Conservation (phyloP, 2,329 filamentous ascomycete genomes). For the Cryphonectria nitschkei region DNA sequence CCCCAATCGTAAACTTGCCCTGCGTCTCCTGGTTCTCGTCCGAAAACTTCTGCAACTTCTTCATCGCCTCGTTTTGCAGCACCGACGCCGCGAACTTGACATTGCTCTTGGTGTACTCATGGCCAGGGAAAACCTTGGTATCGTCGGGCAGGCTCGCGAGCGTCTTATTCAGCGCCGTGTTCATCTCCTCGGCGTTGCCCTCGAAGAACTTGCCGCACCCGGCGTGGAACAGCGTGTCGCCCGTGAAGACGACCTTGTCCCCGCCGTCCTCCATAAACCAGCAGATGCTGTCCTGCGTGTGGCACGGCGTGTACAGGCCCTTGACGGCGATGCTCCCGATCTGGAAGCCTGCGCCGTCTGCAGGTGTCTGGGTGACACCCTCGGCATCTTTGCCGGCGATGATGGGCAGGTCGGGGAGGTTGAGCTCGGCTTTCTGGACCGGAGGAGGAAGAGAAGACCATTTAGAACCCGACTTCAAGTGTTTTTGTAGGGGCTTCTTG, state of each 20-base stretch:
- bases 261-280: slow-evolving; percentile 84
- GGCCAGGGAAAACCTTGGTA: slow-evolving; percentile 90
- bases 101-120: slow-evolving; percentile 98
- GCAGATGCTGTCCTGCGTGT: slow-evolving; percentile 98
- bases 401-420: slow-evolving; percentile 69
- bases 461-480: not conserved
- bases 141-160: slow-evolving; percentile 83
- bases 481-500: too few species aligned
- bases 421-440: slow-evolving; percentile 46
- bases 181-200: slow-evolving; percentile 86
- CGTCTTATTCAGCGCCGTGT: slow-evolving; percentile 86
- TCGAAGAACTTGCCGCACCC: slow-evolving; percentile 97
- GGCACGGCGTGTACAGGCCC: slow-evolving; percentile 93
- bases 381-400: slow-evolving; percentile 88
- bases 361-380: slow-evolving; percentile 76
- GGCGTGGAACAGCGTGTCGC: slow-evolving; percentile 93
- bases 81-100: slow-evolving; percentile 85
- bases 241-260: slow-evolving; percentile 83
- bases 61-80: slow-evolving; percentile 72
- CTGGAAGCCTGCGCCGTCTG: slow-evolving; percentile 75
- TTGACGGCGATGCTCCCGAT: slow-evolving; percentile 83
- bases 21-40: slow-evolving; percentile 85
- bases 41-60: slow-evolving; percentile 77
- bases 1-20: slow-evolving; percentile 93
- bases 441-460: not conserved